A percentile compares a stretch with the other conserved stretches of the same genome.
Conservation (phyloP, 83 land plant species). For the Picea abies region DNA sequence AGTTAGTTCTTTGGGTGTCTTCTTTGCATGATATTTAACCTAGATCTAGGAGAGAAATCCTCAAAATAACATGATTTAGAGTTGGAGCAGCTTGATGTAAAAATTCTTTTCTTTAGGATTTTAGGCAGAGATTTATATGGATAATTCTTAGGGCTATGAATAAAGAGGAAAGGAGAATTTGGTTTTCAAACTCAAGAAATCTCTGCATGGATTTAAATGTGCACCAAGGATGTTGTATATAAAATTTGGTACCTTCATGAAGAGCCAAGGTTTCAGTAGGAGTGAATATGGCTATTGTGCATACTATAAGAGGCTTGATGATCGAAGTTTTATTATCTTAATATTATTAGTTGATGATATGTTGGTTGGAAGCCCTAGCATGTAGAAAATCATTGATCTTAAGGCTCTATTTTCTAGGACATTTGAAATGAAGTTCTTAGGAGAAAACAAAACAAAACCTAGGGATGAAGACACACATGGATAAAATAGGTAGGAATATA, state of each 20-base stretch:
- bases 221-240: background rate
- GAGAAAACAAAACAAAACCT: background rate
- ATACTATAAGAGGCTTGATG: slow-evolving; percentile 21
- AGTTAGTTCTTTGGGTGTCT: no score
- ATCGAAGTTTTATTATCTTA: no score
- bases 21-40: no score
- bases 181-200: background rate
- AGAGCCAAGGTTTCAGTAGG: background rate
- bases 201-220: background rate
- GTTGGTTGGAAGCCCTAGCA: no score
- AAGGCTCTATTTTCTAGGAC: background rate
- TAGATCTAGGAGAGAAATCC: no score
- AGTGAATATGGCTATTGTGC: background rate
- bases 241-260: background rate
- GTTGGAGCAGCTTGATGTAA: slow-evolving; percentile 11
- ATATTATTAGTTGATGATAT: no score
- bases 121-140: slow-evolving; percentile 9
- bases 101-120: background rate
- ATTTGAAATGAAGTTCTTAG: background rate
- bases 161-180: background rate
- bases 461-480: background rate
- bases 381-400: no score
- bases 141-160: background rate
- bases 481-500: background rate
- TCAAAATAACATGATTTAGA: slow-evolving; percentile 1